Base-by-base conservation (phyloP, 805 yeast genomes). In the Suhomyces sp. region DNA sequence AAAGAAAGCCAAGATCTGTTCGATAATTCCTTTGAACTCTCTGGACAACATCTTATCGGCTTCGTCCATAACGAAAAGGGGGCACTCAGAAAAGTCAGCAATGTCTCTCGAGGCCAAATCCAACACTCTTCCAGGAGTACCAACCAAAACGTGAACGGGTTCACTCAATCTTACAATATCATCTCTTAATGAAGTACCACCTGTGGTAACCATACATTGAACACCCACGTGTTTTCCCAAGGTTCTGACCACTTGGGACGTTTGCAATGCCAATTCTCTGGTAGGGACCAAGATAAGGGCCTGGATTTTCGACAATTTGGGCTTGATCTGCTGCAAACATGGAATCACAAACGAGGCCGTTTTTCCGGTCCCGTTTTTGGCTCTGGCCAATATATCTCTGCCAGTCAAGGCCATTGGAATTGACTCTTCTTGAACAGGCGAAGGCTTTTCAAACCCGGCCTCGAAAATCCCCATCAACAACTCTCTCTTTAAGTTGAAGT, bases 281-380 rank as follows among this genome's bases (percentile, higher is more conserved):
- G 99, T 94, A 62, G 99, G 99, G 24, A 94, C 96, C 70, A 94
- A 80, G 54, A 94, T 90, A 55, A 94, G 81, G 6, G 96, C 94
- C 73, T 94, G 99, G 62, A 91, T 90, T 67, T 88, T 87, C 71
- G 85, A 82, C 48, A 85, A 60, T 65, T 90, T 88, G 33, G 97
- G 92, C 71, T 92, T 89, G 56, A 91, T 80, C 67, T 86, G 88
- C 70, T 94, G 96, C 65, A 94, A 79, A 27, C 96, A 83, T 49
- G 99, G 99, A 60, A 94, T 93, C 48, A 90, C 87, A 70, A 94
- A 94, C 6, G 99, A 96, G 1, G 98, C 99, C 7, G 99, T 94
- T 69, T 94, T 94, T 64, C 99, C 99, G 0, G 99, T 94, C 58
- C 99, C 99, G 73, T 94, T 94, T 70, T 94, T 94, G 44, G 99